Percentiles rank a stretch among this genome's conserved stretches.
These are phyloP conservation scores for Mycena galopus DNA, from an alignment of 768 basidiomycete species.

Conservation along the genomic window DNA sequence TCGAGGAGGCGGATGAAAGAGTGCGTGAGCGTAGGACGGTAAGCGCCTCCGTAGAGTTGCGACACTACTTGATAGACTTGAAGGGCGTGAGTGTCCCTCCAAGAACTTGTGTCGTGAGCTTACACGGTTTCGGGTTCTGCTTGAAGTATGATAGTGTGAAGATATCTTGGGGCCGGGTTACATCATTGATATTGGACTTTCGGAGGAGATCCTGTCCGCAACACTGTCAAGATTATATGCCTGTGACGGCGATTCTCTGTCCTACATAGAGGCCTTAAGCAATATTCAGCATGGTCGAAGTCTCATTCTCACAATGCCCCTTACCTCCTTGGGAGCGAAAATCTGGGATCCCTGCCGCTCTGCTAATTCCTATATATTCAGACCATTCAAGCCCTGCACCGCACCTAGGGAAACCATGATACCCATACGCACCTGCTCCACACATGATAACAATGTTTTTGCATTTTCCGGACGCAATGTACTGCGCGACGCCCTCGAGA, in stretches of 20 bases:
- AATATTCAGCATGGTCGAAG: background rate
- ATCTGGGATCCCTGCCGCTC: constrained; percentile 26
- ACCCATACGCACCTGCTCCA: constrained; percentile 9
- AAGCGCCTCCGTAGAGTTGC: constrained; percentile 20
- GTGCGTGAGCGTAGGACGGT: constrained; percentile 31
- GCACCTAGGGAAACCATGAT: background rate
- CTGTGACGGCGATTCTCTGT: background rate
- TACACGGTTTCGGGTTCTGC: constrained; percentile 25
- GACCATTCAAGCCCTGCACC: background rate
- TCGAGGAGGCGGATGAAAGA: constrained; percentile 29
- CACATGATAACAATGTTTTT: constrained; percentile 23
- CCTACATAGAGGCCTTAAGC: constrained; percentile 21
- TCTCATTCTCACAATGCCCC: background rate
- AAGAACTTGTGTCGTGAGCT: background rate
- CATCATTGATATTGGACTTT: background rate
- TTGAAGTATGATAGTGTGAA: constrained; percentile 28
- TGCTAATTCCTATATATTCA: constrained; percentile 19
- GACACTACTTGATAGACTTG: constrained; percentile 25
- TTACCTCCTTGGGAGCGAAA: constrained; percentile 21
- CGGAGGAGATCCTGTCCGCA: constrained; percentile 5
- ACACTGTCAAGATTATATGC: background rate
- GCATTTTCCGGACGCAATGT: constrained; percentile 27
- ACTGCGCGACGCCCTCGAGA: constrained; percentile 25
- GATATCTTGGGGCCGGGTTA: constrained; percentile 14
- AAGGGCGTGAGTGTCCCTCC: background rate